phyloP scores from a whole-genome alignment of 2,329 filamentous ascomycete genomes.

The Colletotrichum sp. region DNA sequence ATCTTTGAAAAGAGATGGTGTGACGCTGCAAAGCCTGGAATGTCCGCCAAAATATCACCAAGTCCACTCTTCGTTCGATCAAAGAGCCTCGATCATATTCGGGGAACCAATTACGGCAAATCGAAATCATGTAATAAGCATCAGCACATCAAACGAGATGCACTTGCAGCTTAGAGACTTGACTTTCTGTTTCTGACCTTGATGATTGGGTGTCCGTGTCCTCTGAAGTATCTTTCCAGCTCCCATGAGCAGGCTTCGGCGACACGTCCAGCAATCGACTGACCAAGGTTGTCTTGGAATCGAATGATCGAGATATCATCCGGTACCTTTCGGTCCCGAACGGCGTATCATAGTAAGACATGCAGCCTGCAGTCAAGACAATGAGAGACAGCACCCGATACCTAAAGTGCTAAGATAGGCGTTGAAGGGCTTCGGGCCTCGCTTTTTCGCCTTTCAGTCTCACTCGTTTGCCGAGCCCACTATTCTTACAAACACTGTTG shows the following conservation, averaged over 20 bases:
- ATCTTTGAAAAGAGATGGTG: neutral
- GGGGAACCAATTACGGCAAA: neutral
- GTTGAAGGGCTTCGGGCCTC: neutral
- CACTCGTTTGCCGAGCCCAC: neutral
- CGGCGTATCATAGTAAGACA: neutral
- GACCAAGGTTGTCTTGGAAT: neutral
- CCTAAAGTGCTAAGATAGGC: neutral
- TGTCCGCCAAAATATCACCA: neutral
- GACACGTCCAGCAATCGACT: neutral
- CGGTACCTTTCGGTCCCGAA: neutral
- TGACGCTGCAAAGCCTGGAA: neutral
- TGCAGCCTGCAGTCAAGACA: neutral
- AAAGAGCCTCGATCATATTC: neutral
- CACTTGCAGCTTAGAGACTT: neutral
- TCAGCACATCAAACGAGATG: neutral
- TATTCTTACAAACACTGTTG: neutral
- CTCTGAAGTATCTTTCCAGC: neutral
- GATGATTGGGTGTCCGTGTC: neutral
- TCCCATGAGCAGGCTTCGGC: neutral
- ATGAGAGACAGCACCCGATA: rapidly evolving
- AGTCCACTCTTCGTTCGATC: neutral
- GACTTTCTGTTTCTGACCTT: neutral
- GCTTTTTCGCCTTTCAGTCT: neutral
- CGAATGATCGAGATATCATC: neutral
- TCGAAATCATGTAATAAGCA: neutral